Evolutionary conservation across 139 green algal genomes (phyloP).

Genomic region (Chlamydomonas sp.): DNA sequence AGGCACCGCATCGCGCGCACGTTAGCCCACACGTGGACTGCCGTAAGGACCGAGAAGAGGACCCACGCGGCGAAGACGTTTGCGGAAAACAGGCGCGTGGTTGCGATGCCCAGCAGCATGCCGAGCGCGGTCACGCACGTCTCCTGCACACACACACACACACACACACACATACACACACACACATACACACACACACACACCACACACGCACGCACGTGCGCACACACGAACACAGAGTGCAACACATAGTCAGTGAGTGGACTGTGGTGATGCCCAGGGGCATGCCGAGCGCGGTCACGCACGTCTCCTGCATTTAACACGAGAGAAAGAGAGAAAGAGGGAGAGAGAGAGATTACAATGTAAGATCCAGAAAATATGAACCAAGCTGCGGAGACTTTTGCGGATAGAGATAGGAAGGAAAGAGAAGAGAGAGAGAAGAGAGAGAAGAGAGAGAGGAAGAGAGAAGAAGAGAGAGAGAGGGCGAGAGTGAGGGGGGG

Average conservation of each 20-base stretch:
- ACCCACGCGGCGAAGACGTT: constrained; percentile 5
- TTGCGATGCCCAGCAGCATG: constrained; percentile 62
- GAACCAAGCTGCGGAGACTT: no score
- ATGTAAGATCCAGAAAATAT: constrained; percentile 3
- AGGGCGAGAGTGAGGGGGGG: not conserved
- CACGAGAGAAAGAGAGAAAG: not conserved
- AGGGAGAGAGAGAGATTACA: no score
- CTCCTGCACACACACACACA: no score
- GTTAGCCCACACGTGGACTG: constrained; percentile 73
- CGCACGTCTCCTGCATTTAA: constrained; percentile 6
- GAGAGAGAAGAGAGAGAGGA: not conserved
- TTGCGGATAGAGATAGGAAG: constrained; percentile 1
- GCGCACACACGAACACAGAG: no score
- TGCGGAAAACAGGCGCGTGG: constrained; percentile 32
- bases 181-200: no score
- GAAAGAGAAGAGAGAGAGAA: not conserved
- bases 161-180: no score
- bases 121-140: constrained; percentile 34
- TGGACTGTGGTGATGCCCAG: no score
- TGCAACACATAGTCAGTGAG: no score
- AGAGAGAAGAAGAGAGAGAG: not conserved
- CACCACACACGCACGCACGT: no score
- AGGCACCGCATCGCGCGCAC: constrained; percentile 66
- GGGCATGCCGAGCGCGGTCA: constrained; percentile 58
- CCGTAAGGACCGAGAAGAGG: constrained; percentile 43